A percentile compares a stretch with the other conserved stretches of the same genome.
Evolutionary conservation across 345 rosid genomes (phyloP).

Genomic region (Trapa bicornis): DNA sequence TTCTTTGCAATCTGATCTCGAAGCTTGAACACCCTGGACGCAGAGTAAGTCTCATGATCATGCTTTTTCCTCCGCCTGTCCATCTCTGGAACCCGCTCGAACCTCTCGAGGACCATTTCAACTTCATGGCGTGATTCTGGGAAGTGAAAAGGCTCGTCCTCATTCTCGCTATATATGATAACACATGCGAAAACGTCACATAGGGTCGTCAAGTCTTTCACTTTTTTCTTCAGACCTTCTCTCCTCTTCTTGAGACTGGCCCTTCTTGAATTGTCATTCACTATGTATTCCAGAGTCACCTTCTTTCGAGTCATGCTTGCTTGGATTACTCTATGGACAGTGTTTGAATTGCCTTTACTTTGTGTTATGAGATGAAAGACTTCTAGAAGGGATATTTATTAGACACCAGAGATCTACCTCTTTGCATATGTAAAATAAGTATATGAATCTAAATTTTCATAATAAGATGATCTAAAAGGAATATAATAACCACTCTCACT

Average conservation of each 20-base stretch:
- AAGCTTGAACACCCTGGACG: background rate
- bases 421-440: too few species aligned
- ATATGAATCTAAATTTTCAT: too few species aligned
- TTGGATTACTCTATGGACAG: too few species aligned
- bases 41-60: background rate
- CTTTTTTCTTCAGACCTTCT: constrained; percentile 32
- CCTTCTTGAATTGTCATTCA: constrained; percentile 23
- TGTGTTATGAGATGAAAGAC: background rate
- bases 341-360: background rate
- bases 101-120: background rate
- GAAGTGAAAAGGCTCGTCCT: constrained; percentile 24
- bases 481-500: too few species aligned
- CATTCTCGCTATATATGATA: constrained; percentile 26
- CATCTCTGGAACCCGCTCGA: background rate
- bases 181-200: constrained; percentile 27
- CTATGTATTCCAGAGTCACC: constrained; percentile 31
- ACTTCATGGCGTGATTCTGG: constrained; percentile 14
- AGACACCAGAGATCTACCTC: background rate
- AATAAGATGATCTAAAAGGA: too few species aligned
- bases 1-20: background rate
- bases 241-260: constrained; percentile 36
- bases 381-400: background rate
- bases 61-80: background rate
- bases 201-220: constrained; percentile 26
- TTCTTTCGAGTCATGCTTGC: constrained; percentile 34